phyloP scores from a whole-genome alignment of 352 stramenopile genomes.

The Phytophthora ramorum region DNA sequence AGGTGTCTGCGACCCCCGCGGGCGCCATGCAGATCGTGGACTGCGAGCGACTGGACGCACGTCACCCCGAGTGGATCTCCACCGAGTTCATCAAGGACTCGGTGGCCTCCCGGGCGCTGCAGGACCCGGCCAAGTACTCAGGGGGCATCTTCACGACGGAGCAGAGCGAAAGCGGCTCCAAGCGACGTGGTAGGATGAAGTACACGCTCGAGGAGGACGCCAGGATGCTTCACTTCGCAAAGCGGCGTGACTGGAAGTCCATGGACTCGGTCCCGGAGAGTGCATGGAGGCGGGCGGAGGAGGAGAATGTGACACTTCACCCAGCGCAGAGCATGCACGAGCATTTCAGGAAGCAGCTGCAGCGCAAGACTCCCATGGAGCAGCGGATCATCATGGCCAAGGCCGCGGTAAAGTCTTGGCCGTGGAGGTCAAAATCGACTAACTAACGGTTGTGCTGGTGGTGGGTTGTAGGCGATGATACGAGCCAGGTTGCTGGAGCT shows the following conservation, averaged over 20 bases:
- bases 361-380: slow-evolving; percentile 43
- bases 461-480: slow-evolving; percentile 7
- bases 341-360: slow-evolving; percentile 55
- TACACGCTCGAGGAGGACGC: slow-evolving; percentile 57
- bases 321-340: slow-evolving; percentile 60
- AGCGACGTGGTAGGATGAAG: slow-evolving; percentile 6
- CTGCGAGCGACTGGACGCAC: slow-evolving; percentile 31
- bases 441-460: not conserved
- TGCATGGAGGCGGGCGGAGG: slow-evolving; percentile 25
- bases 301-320: slow-evolving; percentile 41
- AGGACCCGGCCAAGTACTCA: slow-evolving; percentile 47
- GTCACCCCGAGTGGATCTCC: slow-evolving; percentile 43
- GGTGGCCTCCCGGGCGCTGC: slow-evolving; percentile 39
- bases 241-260: slow-evolving; percentile 29
- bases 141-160: slow-evolving; percentile 17
- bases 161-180: not conserved
- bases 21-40: slow-evolving; percentile 52
- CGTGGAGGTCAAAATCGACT: not conserved
- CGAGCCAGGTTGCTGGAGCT: slow-evolving; percentile 11
- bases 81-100: slow-evolving; percentile 61
- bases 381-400: slow-evolving; percentile 39
- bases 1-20: slow-evolving; percentile 15
- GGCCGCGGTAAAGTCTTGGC: slow-evolving; percentile 26
- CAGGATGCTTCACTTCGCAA: slow-evolving; percentile 56
- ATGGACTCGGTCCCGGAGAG: slow-evolving; percentile 27